A percentile compares a stretch with the other conserved stretches of the same genome.
Evolutionary conservation across 179 eudicot genomes (phyloP).

Genomic region (Beta corolliflora): DNA sequence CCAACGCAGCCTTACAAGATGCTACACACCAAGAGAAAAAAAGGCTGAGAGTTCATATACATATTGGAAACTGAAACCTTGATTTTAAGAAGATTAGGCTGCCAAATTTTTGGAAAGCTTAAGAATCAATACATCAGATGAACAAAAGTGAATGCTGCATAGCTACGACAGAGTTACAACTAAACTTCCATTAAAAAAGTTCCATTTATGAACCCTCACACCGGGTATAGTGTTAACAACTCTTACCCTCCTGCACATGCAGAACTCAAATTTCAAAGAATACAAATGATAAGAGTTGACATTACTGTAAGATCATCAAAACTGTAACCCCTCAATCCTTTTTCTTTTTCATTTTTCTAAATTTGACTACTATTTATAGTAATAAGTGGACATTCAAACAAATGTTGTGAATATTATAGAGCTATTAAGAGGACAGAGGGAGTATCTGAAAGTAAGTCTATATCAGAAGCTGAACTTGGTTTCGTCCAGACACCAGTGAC

Average conservation of each 20-base stretch:
- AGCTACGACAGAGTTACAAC: not conserved
- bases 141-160: not conserved
- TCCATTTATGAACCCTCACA: not conserved
- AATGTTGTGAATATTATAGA: not conserved
- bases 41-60: conserved; percentile 8
- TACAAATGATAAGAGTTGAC: not conserved
- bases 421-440: not conserved
- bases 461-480: not conserved
- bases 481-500: not conserved
- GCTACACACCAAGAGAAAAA: conserved; percentile 48
- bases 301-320: not conserved
- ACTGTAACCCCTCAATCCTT: not conserved
- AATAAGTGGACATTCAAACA: not conserved
- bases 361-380: too few relatives aligned
- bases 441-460: too few relatives aligned
- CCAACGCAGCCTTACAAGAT: conserved; percentile 94
- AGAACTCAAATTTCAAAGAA: not conserved
- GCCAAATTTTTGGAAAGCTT: not conserved
- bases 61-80: not conserved
- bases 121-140: not conserved
- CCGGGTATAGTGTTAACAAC: not conserved
- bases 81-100: not conserved
- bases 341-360: too few relatives aligned
- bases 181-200: not conserved
- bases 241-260: not conserved